These are phyloP conservation scores for Sporothrix schenckii DNA, from an alignment of 2,329 filamentous ascomycete genomes.

Conservation along the genomic window DNA sequence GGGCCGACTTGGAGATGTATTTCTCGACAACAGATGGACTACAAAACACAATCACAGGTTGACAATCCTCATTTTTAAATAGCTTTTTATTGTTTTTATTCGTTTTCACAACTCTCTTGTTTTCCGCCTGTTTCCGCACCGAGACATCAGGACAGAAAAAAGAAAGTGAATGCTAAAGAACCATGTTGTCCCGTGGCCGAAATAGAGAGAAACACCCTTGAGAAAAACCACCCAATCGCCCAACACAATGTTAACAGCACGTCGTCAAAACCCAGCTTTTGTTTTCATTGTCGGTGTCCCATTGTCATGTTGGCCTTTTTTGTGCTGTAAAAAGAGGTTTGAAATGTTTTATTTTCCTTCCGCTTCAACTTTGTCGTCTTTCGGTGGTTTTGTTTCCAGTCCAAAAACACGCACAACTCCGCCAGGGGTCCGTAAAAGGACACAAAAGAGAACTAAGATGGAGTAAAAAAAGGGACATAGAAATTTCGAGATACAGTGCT, in stretches of 20 bases:
- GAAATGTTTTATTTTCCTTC: constrained; percentile 16
- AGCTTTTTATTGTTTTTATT: constrained; percentile 20
- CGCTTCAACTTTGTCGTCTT: constrained; percentile 5
- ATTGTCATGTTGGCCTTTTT: constrained; percentile 14
- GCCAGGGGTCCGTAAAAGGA: constrained; percentile 5
- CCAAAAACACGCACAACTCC: constrained; percentile 11
- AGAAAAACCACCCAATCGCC: constrained; percentile 20
- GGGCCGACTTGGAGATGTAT: not conserved
- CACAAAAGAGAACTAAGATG: constrained; percentile 18
- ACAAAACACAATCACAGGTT: not conserved
- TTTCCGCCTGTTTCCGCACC: not conserved
- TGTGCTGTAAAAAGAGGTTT: constrained; percentile 15
- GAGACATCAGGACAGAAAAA: not conserved
- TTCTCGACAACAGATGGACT: not conserved
- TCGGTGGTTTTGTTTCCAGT: not conserved
- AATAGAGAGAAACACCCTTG: constrained; percentile 24
- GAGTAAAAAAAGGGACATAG: too few relatives aligned
- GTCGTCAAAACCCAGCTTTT: constrained; percentile 19
- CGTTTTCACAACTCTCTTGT: constrained; percentile 15
- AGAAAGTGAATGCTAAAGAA: constrained; percentile 16
- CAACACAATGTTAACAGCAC: constrained; percentile 18
- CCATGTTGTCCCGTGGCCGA: constrained; percentile 21
- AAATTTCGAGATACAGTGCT: not conserved
- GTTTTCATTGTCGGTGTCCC: constrained; percentile 31
- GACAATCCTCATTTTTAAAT: not conserved